These are phyloP conservation scores for Roridomyces roridus DNA, from an alignment of 768 basidiomycete species.

Conservation along the genomic window DNA sequence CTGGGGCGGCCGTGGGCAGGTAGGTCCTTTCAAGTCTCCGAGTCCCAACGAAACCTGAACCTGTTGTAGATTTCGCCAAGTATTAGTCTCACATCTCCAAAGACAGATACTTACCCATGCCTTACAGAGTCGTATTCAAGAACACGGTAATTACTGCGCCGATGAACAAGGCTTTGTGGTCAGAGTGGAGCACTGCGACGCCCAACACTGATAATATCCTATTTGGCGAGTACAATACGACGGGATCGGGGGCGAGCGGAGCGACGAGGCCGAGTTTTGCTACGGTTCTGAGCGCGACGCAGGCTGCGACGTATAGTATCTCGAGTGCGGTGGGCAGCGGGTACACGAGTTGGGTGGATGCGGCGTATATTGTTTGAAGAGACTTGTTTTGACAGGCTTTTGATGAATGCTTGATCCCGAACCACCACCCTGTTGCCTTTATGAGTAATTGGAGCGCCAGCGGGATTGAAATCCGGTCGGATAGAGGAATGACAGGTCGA, in stretches of 20 bases:
- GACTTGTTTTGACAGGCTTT: not conserved
- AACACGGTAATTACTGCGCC: conserved; percentile 48
- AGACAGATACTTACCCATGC: not conserved
- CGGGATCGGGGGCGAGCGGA: conserved; percentile 44
- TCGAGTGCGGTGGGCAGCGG: conserved; percentile 54
- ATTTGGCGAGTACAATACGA: conserved; percentile 53
- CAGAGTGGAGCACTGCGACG: conserved; percentile 46
- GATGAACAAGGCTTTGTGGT: conserved; percentile 51
- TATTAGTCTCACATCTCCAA: conserved; percentile 24
- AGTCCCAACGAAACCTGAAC: not conserved
- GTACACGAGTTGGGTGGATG: conserved; percentile 53
- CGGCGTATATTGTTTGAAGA: conserved; percentile 40
- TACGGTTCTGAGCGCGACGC: conserved; percentile 40
- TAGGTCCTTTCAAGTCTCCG: conserved; percentile 17
- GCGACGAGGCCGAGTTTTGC: conserved; percentile 47
- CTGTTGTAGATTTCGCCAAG: conserved; percentile 50
- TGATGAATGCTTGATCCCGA: not conserved
- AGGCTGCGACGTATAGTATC: conserved; percentile 46
- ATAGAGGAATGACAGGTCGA: no score
- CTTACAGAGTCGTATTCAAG: conserved; percentile 56
- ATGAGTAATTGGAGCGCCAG: no score
- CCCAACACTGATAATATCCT: conserved; percentile 48
- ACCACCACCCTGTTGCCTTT: no score
- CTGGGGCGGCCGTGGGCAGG: conserved; percentile 57
- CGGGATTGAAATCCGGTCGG: no score